Conservation (phyloP, 1,139 yeast species). For the Eremothecium cymbalariae region DNA sequence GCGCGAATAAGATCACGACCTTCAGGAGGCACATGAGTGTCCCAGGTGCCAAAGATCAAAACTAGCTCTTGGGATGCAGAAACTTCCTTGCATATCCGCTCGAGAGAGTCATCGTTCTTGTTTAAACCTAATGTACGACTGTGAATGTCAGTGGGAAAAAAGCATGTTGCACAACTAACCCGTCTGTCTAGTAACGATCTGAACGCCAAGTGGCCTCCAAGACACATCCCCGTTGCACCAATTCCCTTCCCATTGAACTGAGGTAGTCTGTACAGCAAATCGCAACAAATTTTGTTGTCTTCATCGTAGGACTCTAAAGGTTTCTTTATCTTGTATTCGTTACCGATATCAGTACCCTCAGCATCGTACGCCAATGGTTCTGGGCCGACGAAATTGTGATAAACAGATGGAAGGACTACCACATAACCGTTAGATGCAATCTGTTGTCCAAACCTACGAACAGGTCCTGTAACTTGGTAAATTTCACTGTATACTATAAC, state of each 20-base stretch:
- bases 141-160: slow-evolving; percentile 79
- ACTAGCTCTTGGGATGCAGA: slow-evolving; percentile 46
- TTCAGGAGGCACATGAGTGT: slow-evolving; percentile 70
- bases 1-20: slow-evolving; percentile 68
- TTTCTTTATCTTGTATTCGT: slow-evolving; percentile 56
- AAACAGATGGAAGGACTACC: slow-evolving; percentile 69
- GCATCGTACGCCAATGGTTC: slow-evolving; percentile 63
- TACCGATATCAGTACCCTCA: slow-evolving; percentile 72
- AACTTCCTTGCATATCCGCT: slow-evolving; percentile 42
- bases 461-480: slow-evolving; percentile 71
- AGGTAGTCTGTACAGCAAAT: slow-evolving; percentile 46
- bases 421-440: slow-evolving; percentile 77
- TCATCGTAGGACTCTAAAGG: slow-evolving; percentile 70
- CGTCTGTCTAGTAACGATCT: slow-evolving; percentile 62
- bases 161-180: slow-evolving; percentile 61
- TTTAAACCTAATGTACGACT: slow-evolving; percentile 54
- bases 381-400: slow-evolving; percentile 61
- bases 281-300: slow-evolving; percentile 57
- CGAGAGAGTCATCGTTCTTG: slow-evolving; percentile 54
- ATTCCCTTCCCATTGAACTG: slow-evolving; percentile 68
- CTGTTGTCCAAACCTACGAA: slow-evolving; percentile 64
- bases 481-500: slow-evolving; percentile 74
- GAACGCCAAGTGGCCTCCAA: slow-evolving; percentile 78
- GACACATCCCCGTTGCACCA: slow-evolving; percentile 83
- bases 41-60: slow-evolving; percentile 70